Percentiles rank a stretch among this genome's conserved stretches.
These are phyloP conservation scores for Hymenochaete sp. DNA, from an alignment of 1,284 basidiomycete genomes.

Conservation along the genomic window DNA sequence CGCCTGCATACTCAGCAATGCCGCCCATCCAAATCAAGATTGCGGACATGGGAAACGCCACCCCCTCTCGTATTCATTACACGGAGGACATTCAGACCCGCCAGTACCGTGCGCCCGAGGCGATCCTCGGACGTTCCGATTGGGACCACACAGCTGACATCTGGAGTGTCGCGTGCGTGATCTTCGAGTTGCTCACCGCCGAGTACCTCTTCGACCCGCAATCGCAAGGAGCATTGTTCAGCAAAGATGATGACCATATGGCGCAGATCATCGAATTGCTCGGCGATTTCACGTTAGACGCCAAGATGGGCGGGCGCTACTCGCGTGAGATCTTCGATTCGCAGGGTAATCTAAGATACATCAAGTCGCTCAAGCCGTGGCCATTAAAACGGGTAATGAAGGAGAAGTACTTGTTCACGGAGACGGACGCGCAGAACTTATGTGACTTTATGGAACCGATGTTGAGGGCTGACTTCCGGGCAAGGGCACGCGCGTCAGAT, in stretches of 20 bases:
- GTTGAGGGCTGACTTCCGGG: constrained; percentile 63
- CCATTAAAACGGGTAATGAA: constrained; percentile 74
- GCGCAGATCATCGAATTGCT: constrained; percentile 88
- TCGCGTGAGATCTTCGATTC: constrained; percentile 77
- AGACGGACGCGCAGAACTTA: constrained; percentile 47
- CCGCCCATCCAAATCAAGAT: constrained; percentile 79
- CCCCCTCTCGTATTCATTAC: constrained; percentile 74
- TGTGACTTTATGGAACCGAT: constrained; percentile 75
- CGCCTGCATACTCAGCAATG: constrained; percentile 22
- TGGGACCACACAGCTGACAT: constrained; percentile 83
- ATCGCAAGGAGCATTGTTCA: constrained; percentile 71
- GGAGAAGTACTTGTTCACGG: constrained; percentile 74
- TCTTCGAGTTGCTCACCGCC: constrained; percentile 80
- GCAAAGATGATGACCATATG: constrained; percentile 92
- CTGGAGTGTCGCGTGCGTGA: constrained; percentile 84
- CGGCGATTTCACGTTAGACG: constrained; percentile 58
- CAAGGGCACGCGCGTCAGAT: constrained; percentile 64
- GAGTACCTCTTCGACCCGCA: constrained; percentile 89
- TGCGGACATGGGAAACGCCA: constrained; percentile 84
- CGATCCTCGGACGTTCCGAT: constrained; percentile 78
- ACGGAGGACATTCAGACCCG: constrained; percentile 93
- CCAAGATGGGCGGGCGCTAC: constrained; percentile 80
- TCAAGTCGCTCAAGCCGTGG: constrained; percentile 76
- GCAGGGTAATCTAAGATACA: constrained; percentile 58
- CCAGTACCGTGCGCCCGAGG: constrained; percentile 88